Evolutionary conservation across 805 yeast species (phyloP).

Genomic region (Cyberlindnera mississippiensis): DNA sequence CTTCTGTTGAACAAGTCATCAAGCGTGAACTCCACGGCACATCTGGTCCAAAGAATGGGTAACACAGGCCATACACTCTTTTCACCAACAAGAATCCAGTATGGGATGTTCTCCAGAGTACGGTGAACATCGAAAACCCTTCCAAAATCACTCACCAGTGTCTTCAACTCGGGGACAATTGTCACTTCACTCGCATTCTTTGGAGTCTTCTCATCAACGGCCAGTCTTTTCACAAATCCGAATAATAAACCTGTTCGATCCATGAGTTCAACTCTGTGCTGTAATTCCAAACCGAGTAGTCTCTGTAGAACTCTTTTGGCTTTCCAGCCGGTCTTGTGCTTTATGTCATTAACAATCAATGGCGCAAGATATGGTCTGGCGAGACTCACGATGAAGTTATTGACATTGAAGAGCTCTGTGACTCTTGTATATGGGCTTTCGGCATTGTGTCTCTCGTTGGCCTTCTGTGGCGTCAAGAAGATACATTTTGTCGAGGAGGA

Average conservation of each 20-base stretch:
- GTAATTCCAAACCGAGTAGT: slow-evolving; percentile 60
- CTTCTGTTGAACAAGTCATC: slow-evolving; percentile 56
- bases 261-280: slow-evolving; percentile 77
- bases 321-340: slow-evolving; percentile 52
- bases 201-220: slow-evolving; percentile 86
- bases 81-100: slow-evolving; percentile 91
- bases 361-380: slow-evolving; percentile 96
- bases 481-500: slow-evolving; percentile 32
- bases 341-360: slow-evolving; percentile 73
- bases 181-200: slow-evolving; percentile 79
- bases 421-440: slow-evolving; percentile 80
- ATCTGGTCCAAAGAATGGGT: slow-evolving; percentile 80
- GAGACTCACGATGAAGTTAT: slow-evolving; percentile 84
- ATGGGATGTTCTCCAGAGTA: slow-evolving; percentile 80
- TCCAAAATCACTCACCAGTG: slow-evolving; percentile 38
- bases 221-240: slow-evolving; percentile 63
- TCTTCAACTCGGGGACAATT: slow-evolving; percentile 80
- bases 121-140: slow-evolving; percentile 53
- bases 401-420: slow-evolving; percentile 91
- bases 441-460: slow-evolving; percentile 37
- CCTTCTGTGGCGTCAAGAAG: slow-evolving; percentile 45
- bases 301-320: slow-evolving; percentile 34
- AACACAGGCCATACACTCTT: slow-evolving; percentile 89
- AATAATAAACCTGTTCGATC: slow-evolving; percentile 75
- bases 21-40: slow-evolving; percentile 83